Base-by-base conservation (phyloP, 805 yeast genomes). In the Metschnikowia cubensis region DNA sequence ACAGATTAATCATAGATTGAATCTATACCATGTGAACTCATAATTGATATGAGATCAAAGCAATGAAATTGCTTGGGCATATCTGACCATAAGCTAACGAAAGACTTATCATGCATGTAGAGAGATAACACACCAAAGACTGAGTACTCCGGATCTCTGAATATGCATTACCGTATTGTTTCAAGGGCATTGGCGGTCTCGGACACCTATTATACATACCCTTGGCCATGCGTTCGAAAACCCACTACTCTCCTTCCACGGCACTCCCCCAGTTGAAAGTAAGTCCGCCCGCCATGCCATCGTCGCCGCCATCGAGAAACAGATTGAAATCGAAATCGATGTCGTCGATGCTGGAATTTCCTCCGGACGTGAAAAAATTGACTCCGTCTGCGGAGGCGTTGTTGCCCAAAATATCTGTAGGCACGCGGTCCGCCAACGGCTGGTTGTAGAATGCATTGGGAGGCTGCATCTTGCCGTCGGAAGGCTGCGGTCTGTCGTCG, bases 241-340 rank as follows among this genome's bases (percentile, higher is more conserved):
- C 18, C 13, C 14, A 6, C 32, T 51, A 57, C 10, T 53, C 61
- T 20, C 61, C 62, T 39, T 59, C 66, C 17, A 60, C 55, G 6
- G 61, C 59, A 44, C 65, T 67, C 7, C 70, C 71, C 77, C 78
- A 73, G 51, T 62, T 66, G 53, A 73, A 73, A 2, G 59, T 57
- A 29, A 72, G 68, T 7, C 68, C 62, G 48, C 73, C 76, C 50
- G 64, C 62, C 50, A 69, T 54, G 2, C 59, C 58, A 7, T 53
- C 58, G 39, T 67, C 71, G 18, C 54, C 59, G 13, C 64, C 70
- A 43, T 70, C 76, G 56, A 74, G 65, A 52, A 73, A 70, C 61
- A 62, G 70, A 52, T 70, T 69, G 56, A 73, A 73, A 52, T 72
- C 76, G 57, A 74, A 73, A 52, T 72, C 77, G 34, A 73, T 70